Conservation (phyloP, 306 rosid species). For the Dryas alaskensis region DNA sequence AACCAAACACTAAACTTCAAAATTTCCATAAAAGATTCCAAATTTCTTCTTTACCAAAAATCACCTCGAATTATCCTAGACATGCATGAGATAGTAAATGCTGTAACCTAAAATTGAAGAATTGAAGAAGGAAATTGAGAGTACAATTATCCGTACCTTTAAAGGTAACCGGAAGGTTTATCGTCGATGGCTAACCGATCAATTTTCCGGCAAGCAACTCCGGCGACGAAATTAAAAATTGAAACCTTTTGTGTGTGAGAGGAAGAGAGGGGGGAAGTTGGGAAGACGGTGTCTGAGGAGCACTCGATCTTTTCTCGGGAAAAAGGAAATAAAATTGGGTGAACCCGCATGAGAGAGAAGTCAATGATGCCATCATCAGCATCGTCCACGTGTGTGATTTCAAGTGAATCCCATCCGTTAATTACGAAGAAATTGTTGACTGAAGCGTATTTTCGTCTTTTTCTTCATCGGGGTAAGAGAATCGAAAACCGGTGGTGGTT, state of each 20-base stretch:
- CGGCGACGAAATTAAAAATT: constrained; percentile 11
- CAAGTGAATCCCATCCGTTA: not conserved
- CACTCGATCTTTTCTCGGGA: constrained; percentile 29
- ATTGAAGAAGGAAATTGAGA: not conserved
- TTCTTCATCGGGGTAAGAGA: not conserved
- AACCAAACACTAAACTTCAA: constrained; percentile 5
- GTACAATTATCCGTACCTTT: not conserved
- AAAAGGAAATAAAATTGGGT: constrained; percentile 1
- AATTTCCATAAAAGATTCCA: not conserved
- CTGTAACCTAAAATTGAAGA: constrained; percentile 8
- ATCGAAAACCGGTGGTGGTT: not conserved
- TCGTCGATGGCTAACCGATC: not conserved
- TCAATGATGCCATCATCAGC: not conserved
- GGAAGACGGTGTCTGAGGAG: constrained; percentile 24
- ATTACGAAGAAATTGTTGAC: not conserved
- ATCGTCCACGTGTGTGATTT: constrained; percentile 9
- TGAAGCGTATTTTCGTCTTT: constrained; percentile 1
- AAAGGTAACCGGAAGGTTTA: not conserved
- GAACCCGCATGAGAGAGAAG: not conserved
- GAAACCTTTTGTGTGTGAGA: not conserved
- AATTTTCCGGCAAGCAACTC: constrained; percentile 20
- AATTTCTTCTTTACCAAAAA: not conserved
- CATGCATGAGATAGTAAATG: constrained; percentile 13
- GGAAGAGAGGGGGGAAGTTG: not conserved
- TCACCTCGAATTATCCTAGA: not conserved